These are phyloP conservation scores for Singerocomus inundabilis DNA, from an alignment of 1,284 basidiomycete species.

Conservation along the genomic window DNA sequence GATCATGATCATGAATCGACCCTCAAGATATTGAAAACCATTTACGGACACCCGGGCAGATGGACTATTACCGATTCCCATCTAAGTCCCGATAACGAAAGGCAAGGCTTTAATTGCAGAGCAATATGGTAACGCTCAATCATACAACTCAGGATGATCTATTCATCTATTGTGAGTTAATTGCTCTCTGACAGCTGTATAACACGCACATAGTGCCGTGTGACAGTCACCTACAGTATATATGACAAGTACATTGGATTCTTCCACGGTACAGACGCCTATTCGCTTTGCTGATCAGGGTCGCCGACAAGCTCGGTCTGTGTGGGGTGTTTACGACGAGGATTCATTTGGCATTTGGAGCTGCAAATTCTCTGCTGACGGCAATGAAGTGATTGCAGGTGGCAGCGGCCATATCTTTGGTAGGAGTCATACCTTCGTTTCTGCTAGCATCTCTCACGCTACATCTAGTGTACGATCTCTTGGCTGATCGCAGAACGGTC, in stretches of 20 bases:
- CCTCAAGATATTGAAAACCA: constrained; percentile 76
- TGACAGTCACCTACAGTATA: constrained; percentile 70
- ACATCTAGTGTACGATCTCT: constrained; percentile 81
- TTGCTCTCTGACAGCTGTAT: not conserved
- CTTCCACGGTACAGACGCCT: constrained; percentile 66
- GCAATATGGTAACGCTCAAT: constrained; percentile 44
- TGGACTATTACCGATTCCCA: constrained; percentile 98
- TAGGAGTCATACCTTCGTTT: constrained; percentile 28
- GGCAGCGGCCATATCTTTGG: constrained; percentile 79
- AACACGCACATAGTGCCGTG: constrained; percentile 5
- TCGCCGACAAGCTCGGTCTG: constrained; percentile 26
- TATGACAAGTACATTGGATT: constrained; percentile 81
- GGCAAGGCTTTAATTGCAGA: constrained; percentile 51
- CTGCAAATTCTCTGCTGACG: constrained; percentile 94
- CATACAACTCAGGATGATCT: constrained; percentile 71
- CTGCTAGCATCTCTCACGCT: not conserved
- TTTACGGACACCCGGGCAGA: constrained; percentile 70
- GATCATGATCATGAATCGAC: constrained; percentile 55
- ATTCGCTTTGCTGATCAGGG: constrained; percentile 67
- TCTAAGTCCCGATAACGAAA: constrained; percentile 87
- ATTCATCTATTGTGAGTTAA: constrained; percentile 75
- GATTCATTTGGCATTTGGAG: constrained; percentile 82
- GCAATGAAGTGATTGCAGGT: constrained; percentile 84
- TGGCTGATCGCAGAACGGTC: constrained; percentile 76
- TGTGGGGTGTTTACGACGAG: constrained; percentile 43